Evolutionary conservation across 805 yeast species (phyloP).

Genomic region (Komagataella ulmi): DNA sequence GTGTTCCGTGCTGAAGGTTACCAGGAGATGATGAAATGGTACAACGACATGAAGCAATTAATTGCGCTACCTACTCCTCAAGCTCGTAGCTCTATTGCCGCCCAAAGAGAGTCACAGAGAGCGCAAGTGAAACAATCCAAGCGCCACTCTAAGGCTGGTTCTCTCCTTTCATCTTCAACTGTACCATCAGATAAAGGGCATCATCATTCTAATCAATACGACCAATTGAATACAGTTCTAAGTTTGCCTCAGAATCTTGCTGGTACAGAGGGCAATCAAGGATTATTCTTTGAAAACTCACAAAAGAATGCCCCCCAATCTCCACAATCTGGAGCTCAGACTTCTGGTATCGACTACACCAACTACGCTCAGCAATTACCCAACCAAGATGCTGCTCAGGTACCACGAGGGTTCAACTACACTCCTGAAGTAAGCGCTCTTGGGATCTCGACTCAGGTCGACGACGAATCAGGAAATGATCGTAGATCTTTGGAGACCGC

Average conservation of each 20-base stretch:
- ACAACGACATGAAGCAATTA: slow-evolving; percentile 56
- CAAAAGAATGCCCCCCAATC: background rate
- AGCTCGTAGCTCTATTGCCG: slow-evolving; percentile 36
- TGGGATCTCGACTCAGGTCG: background rate
- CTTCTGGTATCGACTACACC: background rate
- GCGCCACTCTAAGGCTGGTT: background rate
- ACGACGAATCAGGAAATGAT: background rate
- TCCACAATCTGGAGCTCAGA: background rate
- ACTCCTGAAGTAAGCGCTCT: background rate
- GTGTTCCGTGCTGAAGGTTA: slow-evolving; percentile 87
- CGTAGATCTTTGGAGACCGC: background rate
- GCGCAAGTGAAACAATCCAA: background rate
- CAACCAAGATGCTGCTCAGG: background rate
- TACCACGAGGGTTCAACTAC: background rate
- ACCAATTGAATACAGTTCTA: background rate
- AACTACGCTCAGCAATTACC: background rate
- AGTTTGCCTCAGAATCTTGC: background rate
- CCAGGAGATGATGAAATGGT: slow-evolving; percentile 76
- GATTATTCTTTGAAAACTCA: too few species aligned
- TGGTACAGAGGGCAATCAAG: too few species aligned
- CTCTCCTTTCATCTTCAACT: background rate
- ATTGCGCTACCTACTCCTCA: slow-evolving; percentile 50
- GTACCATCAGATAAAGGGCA: background rate
- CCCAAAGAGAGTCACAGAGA: background rate
- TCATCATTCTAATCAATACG: background rate